Conservation (phyloP, 345 rosid genomes). For the Dipteronia sinensis region DNA sequence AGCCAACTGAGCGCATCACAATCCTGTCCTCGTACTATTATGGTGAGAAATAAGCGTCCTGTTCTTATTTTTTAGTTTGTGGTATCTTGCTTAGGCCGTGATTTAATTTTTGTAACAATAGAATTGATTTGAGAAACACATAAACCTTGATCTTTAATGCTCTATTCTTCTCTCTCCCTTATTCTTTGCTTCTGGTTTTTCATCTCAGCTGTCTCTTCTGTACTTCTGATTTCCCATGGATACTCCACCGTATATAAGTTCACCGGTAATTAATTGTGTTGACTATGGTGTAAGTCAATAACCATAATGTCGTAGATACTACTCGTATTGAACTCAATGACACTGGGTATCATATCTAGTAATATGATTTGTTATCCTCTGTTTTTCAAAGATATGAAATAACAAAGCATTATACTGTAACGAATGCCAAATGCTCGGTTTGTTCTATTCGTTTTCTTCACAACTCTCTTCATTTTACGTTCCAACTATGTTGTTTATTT, state of each 20-base stretch:
- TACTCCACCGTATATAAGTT: not conserved
- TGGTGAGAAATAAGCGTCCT: slow-evolving; percentile 40
- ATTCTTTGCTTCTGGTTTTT: not conserved
- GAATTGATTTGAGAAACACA: not conserved
- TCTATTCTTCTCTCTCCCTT: not conserved
- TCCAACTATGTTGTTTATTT: not conserved
- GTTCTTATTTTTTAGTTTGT: slow-evolving; percentile 1
- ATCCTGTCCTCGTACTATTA: slow-evolving; percentile 84
- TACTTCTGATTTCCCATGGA: not conserved
- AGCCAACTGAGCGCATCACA: slow-evolving; percentile 83
- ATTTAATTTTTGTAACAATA: not conserved
- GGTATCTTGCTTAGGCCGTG: not conserved
- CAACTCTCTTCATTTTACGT: not conserved
- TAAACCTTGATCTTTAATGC: not conserved
- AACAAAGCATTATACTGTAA: not conserved
- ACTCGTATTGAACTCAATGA: not conserved
- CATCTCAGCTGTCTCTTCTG: not conserved
- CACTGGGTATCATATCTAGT: not conserved
- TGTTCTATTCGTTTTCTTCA: not conserved
- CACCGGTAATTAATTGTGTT: not conserved
- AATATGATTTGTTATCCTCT: not conserved
- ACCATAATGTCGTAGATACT: not conserved
- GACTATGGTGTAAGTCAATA: not conserved
- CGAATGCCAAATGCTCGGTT: not conserved
- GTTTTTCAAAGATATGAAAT: not conserved